phyloP scores from a whole-genome alignment of 2,329 filamentous ascomycete genomes.

The Pochonia chlamydosporia region DNA sequence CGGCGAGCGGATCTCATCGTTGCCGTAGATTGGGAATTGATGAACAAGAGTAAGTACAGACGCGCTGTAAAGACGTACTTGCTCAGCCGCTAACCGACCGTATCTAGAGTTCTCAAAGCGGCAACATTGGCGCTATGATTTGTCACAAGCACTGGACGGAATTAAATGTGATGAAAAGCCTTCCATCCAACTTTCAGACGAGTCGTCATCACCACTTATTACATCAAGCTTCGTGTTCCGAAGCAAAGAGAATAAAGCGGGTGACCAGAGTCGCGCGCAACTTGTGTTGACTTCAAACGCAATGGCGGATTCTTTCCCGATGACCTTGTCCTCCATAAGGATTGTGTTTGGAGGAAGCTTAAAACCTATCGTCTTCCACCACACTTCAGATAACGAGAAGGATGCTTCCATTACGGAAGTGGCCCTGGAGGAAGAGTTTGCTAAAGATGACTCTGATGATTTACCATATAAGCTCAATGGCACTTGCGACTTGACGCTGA shows the following conservation, averaged over 20 bases:
- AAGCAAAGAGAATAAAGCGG: constrained; percentile 53
- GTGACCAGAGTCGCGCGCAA: constrained; percentile 53
- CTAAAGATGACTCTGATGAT: constrained; percentile 16
- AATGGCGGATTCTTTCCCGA: constrained; percentile 42
- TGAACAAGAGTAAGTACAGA: constrained; percentile 47
- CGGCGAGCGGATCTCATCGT: constrained; percentile 51
- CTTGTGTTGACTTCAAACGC: constrained; percentile 53
- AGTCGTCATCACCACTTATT: constrained; percentile 47
- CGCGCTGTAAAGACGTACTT: neutral
- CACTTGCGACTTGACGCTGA: constrained; percentile 57
- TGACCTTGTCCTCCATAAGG: constrained; percentile 45
- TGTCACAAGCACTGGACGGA: constrained; percentile 50
- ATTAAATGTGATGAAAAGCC: constrained; percentile 39
- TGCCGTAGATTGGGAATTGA: constrained; percentile 60
- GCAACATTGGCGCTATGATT: constrained; percentile 56
- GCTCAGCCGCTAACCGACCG: constrained; percentile 5
- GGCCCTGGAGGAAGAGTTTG: constrained; percentile 22
- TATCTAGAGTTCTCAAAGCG: constrained; percentile 45
- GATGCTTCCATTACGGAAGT: constrained; percentile 16
- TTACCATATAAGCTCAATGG: constrained; percentile 43
- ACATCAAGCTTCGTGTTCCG: constrained; percentile 53
- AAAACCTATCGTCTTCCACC: constrained; percentile 46
- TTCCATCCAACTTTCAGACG: constrained; percentile 44
- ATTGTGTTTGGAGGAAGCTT: constrained; percentile 54
- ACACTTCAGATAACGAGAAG: constrained; percentile 22